Conservation (phyloP, 768 basidiomycete species). For the Trametes sanguinea region DNA sequence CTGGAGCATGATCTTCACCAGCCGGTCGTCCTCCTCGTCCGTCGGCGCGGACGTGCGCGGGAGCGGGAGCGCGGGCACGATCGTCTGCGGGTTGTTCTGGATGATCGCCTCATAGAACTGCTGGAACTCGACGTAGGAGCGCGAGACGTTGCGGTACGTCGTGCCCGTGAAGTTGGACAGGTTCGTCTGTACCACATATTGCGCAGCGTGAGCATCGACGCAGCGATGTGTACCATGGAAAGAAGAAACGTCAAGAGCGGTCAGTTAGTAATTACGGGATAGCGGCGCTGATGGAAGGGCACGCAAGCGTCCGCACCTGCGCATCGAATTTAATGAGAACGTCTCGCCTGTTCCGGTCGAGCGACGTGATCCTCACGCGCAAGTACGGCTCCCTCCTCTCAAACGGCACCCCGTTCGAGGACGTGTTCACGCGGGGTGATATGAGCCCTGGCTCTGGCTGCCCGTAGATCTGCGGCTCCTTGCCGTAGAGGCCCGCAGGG, state of each 20-base stretch:
- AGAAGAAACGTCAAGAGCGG: background rate
- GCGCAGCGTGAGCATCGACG: background rate
- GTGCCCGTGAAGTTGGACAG: conserved; percentile 87
- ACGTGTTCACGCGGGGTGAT: conserved; percentile 66
- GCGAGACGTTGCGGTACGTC: conserved; percentile 90
- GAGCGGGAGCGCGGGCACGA: conserved; percentile 93
- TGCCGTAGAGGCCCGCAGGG: conserved; percentile 60
- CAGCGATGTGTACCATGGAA: background rate
- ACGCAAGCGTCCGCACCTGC: conserved; percentile 58
- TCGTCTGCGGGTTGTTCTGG: conserved; percentile 92
- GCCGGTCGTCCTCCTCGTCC: conserved; percentile 96
- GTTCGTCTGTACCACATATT: conserved; percentile 67
- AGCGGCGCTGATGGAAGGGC: background rate
- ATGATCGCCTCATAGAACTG: conserved; percentile 90
- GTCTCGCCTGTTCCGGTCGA: conserved; percentile 95
- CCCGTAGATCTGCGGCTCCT: conserved; percentile 84
- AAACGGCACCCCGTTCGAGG: conserved; percentile 67
- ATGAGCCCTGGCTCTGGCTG: conserved; percentile 83
- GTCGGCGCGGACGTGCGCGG: conserved; percentile 95
- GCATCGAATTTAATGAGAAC: conserved; percentile 94
- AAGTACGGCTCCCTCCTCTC: conserved; percentile 85
- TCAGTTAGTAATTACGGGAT: background rate
- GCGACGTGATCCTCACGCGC: conserved; percentile 82
- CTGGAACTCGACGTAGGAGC: conserved; percentile 94
- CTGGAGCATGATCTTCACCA: conserved; percentile 94